Base-by-base conservation (phyloP, 495 filamentous ascomycete genomes). In the Penicillium cinerascens region DNA sequence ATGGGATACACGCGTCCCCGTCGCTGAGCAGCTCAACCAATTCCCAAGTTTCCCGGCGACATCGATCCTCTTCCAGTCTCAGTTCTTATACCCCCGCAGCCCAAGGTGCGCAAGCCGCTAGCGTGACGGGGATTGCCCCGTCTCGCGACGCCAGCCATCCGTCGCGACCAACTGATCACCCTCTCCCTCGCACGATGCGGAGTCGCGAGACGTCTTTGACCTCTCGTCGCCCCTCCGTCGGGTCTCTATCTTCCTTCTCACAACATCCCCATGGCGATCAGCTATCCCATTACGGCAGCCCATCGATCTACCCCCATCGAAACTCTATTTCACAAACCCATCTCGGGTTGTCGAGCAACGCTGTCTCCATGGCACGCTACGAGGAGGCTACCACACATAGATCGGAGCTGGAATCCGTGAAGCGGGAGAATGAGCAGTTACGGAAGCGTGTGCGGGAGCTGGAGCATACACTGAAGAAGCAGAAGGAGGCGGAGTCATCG, bases 401-500 rank as follows among this genome's bases (percentile, higher is more conserved):
- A 37, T 74, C 76, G 42, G 90, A 95, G 61, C 60, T 93, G 11
- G 90, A 95, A 42, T 69, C 69, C 6, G 80, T 86, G 35, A 90
- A 87, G 68, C 73, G 78, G 9, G 91, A 96, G 71, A 96, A 96
- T 60, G 91, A 95, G 49, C 65, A 74, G 35, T 73, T 96, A 40
- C 85, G 85, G 58, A 74, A 78, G 44, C 80, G 88, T 18, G 82
- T 96, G 20, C 78, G 84, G 43, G 89, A 92, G 53, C 69, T 95
- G 26, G 91, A 95, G 59, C 58, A 56, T 15, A 58, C 49, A 8
- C 29, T 72, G 45, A 69, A 67, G 54, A 66, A 65, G n/a, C 59
- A 61, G 47, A 60, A 55, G 23, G 51, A 57, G 18, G 49, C 16
- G n/a, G n/a, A n/a, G 20, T 23, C 22, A 33, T 33, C 29, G 10